Conservation (phyloP, 805 yeast species). For the Suhomyces prunicola region DNA sequence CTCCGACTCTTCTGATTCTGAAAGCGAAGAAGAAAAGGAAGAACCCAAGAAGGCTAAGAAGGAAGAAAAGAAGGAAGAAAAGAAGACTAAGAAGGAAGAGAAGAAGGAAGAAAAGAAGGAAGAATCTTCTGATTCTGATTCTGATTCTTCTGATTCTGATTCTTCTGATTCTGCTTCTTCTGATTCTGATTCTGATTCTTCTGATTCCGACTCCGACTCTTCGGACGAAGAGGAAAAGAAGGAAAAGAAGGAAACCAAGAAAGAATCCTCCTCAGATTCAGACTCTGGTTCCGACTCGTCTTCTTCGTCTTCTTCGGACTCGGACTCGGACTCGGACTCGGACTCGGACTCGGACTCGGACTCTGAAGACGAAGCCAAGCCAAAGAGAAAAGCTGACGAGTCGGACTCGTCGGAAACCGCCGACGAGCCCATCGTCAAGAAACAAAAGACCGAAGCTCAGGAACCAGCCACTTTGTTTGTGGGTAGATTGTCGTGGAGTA, state of each 20-base stretch:
- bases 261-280: slow-evolving; percentile 22
- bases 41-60: slow-evolving; percentile 13
- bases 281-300: slow-evolving; percentile 31
- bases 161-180: slow-evolving; percentile 21
- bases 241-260: slow-evolving; percentile 13
- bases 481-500: slow-evolving; percentile 95
- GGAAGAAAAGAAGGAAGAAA: slow-evolving; percentile 8
- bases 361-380: slow-evolving; percentile 38
- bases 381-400: slow-evolving; percentile 20
- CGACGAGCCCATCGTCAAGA: slow-evolving; percentile 45
- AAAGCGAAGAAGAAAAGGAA: slow-evolving; percentile 18
- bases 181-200: slow-evolving; percentile 31
- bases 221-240: slow-evolving; percentile 18
- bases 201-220: slow-evolving; percentile 35
- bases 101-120: slow-evolving; percentile 13
- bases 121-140: slow-evolving; percentile 16
- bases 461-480: slow-evolving; percentile 91
- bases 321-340: slow-evolving; percentile 34
- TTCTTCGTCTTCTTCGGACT: slow-evolving; percentile 19
- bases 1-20: slow-evolving; percentile 16
- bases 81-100: slow-evolving; percentile 15
- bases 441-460: slow-evolving; percentile 44
- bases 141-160: slow-evolving; percentile 20
- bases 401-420: slow-evolving; percentile 1
- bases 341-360: slow-evolving; percentile 32